Percentiles rank a stretch among this genome's conserved stretches.
These are phyloP conservation scores for Strobilomyces dryophilus DNA, from an alignment of 768 basidiomycete genomes.

Conservation along the genomic window DNA sequence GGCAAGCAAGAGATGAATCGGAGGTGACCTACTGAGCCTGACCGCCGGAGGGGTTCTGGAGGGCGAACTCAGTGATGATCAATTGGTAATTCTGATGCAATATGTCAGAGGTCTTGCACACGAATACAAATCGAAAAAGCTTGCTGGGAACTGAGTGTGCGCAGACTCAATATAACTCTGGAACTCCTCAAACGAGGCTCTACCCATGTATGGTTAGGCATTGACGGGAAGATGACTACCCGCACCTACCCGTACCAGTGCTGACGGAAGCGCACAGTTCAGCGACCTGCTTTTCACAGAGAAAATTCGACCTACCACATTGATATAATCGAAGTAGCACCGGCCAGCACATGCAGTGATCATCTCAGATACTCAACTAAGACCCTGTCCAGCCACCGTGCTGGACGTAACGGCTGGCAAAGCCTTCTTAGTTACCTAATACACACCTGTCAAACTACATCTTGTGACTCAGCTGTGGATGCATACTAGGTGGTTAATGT, in stretches of 20 bases:
- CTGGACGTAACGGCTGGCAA: slow-evolving; percentile 38
- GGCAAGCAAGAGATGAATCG: neutral
- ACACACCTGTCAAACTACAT: neutral
- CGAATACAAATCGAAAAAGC: neutral
- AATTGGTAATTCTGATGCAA: slow-evolving; percentile 18
- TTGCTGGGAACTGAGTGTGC: slow-evolving; percentile 27
- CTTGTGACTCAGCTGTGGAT: neutral
- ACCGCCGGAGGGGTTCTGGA: slow-evolving; percentile 29
- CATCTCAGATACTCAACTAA: slow-evolving; percentile 33
- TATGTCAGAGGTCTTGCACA: neutral
- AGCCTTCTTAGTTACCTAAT: slow-evolving; percentile 35
- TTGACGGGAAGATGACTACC: neutral
- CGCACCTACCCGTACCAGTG: slow-evolving; percentile 29
- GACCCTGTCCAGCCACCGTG: slow-evolving; percentile 29
- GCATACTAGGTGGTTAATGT: slow-evolving; percentile 35
- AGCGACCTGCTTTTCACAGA: neutral
- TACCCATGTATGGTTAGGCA: slow-evolving; percentile 10
- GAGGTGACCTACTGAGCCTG: slow-evolving; percentile 27
- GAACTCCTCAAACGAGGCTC: slow-evolving; percentile 28
- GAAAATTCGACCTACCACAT: slow-evolving; percentile 22
- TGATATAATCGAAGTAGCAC: slow-evolving; percentile 36
- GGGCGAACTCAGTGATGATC: slow-evolving; percentile 33
- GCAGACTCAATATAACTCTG: slow-evolving; percentile 26
- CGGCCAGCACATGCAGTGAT: slow-evolving; percentile 32
- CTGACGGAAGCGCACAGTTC: slow-evolving; percentile 1